Conservation (phyloP, 805 yeast species). For the Yarrowia yakushimensis region DNA sequence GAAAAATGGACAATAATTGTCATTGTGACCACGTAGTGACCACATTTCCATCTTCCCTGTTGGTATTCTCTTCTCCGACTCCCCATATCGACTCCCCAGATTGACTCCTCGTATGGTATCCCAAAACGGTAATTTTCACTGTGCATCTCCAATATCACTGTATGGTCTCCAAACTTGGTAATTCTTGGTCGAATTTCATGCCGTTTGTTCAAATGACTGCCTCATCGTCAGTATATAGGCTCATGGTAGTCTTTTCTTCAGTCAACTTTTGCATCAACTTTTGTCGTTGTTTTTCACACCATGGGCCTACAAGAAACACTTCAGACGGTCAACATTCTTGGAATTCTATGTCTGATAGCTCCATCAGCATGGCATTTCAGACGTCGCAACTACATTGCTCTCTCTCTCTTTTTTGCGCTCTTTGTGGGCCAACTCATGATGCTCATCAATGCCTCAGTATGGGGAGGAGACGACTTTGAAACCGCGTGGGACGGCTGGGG, state of each 20-base stretch:
- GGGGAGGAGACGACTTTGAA: constrained; percentile 10
- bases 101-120: background rate
- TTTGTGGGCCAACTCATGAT: constrained; percentile 10
- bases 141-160: background rate
- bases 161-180: background rate
- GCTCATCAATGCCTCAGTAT: constrained; percentile 1
- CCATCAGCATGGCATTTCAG: constrained; percentile 4
- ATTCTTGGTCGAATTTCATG: background rate
- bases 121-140: background rate
- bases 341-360: background rate
- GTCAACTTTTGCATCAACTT: no score
- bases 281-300: no score
- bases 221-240: no score
- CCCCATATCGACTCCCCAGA: no score
- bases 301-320: constrained; percentile 3
- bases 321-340: background rate
- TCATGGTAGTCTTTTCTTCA: no score
- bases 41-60: no score
- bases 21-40: no score
- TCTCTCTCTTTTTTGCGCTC: background rate
- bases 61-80: no score
- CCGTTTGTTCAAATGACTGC: no score
- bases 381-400: background rate
- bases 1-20: no score
- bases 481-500: constrained; percentile 2